Evolutionary conservation across 163 green algal genomes (phyloP), one percentile per base, ranked within the genome.

Genomic region (Picocystis sp.): DNA sequence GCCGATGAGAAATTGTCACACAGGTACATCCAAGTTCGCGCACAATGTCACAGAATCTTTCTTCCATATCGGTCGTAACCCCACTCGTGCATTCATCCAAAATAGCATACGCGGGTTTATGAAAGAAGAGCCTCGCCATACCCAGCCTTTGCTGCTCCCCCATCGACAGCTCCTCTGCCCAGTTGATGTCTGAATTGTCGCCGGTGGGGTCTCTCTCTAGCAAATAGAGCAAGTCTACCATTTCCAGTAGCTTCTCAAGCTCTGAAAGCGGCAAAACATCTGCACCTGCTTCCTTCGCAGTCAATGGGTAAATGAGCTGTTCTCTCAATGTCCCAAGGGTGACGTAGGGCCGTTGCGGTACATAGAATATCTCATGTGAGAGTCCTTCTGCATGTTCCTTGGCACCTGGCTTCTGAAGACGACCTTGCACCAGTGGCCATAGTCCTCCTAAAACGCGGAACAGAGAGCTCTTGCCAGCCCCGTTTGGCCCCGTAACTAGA

Each of bases 61-160:
- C 69, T 67, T 89, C 80, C 75, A 87, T 86, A 63, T 85, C 75
- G 14, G 56, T 70, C 11, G 74, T 85, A 41, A 92, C 79, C 3
- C 75, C 79, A 43, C 60, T 79, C 19, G 82, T 92, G 66, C 81
- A 88, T 64, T 92, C 82, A 56, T 92, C 82, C 49, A 91, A 62
- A 47, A 91, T 81, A 13, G 79, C 82, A 57, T 84, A 84, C 11
- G 54, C 55, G 1, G 82, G 82, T 11, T 55, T 61, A 65, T 92
- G 82, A 58, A 73, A 88, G 60, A 90, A 81, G 11, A 92, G 64
- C 22, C 82, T 64, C 21, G 81, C 81, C 64, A 92, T 79, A 48
- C 74, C 77, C 29, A 92, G 63, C 38, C 80, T 65, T 66, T 92
- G 82, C 75, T 89, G 79, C 65, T 92, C 77, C 5, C 77, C 77